A percentile compares a stretch with the other conserved stretches of the same genome.
These are phyloP conservation scores for Phoma sp. DNA, from an alignment of 2,329 filamentous ascomycete species.

Conservation along the genomic window DNA sequence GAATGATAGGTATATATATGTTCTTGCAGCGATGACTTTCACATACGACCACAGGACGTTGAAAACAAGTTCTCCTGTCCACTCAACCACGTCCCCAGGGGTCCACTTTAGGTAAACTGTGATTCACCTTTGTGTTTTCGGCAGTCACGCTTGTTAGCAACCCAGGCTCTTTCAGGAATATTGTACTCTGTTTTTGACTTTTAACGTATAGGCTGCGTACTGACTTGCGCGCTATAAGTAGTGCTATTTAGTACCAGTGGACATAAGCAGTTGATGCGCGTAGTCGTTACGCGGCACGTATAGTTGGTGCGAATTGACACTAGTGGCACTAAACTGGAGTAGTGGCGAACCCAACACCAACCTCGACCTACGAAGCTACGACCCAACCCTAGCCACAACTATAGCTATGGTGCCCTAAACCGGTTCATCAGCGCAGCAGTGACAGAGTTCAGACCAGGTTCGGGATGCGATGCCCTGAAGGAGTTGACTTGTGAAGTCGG, in stretches of 20 bases:
- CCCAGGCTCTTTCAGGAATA: not conserved
- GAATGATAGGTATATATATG: too few relatives aligned
- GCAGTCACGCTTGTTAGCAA: not conserved
- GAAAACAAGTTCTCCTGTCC: not conserved
- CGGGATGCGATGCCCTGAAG: not conserved
- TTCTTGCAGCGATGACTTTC: too few relatives aligned
- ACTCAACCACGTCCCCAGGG: not conserved
- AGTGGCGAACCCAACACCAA: slow-evolving; percentile 1
- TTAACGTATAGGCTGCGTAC: not conserved
- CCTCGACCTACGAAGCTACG: not conserved
- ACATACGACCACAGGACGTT: not conserved
- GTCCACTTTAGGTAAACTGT: not conserved
- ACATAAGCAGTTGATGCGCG: not conserved
- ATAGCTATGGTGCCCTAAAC: not conserved
- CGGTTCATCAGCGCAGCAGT: not conserved
- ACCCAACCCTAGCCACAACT: not conserved
- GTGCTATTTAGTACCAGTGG: not conserved
- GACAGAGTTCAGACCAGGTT: not conserved
- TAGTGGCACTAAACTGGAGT: not conserved
- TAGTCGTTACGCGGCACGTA: not conserved
- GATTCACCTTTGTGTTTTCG: not conserved
- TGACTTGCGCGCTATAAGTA: not conserved
- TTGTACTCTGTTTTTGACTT: not conserved
- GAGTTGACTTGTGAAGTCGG: not conserved
- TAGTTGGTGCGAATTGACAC: not conserved